Evolutionary conservation across 2,329 filamentous ascomycete species (phyloP).

Genomic region (Monilinia fructicola): DNA sequence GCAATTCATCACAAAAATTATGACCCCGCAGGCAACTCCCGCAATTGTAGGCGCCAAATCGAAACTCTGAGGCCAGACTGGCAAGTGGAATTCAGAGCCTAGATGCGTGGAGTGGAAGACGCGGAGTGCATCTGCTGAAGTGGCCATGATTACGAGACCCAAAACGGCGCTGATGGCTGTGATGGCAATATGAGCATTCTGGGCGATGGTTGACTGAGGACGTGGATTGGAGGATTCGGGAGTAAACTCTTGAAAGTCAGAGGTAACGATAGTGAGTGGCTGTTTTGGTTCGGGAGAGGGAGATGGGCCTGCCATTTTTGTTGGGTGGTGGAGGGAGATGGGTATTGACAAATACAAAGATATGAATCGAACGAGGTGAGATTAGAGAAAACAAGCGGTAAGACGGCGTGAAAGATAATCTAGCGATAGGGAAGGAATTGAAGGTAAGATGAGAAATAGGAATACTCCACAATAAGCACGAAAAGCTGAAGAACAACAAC

Average conservation of each 20-base stretch:
- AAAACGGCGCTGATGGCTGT: constrained; percentile 52
- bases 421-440: neutral
- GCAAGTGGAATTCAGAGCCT: constrained; percentile 49
- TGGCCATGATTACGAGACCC: constrained; percentile 53
- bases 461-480: constrained; percentile 13
- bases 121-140: constrained; percentile 54
- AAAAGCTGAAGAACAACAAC: constrained; percentile 11
- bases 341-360: neutral
- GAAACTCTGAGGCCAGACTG: constrained; percentile 59
- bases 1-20: constrained; percentile 51
- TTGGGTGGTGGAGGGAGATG: neutral
- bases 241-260: constrained; percentile 15
- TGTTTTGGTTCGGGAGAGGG: constrained; percentile 17
- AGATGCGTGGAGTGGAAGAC: constrained; percentile 57
- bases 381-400: neutral
- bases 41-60: constrained; percentile 57
- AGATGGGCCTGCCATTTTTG: constrained; percentile 20
- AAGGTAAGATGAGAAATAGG: neutral
- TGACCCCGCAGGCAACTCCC: constrained; percentile 51
- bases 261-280: constrained; percentile 2
- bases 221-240: constrained; percentile 20
- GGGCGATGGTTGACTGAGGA: constrained; percentile 43
- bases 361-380: neutral
- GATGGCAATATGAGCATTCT: constrained; percentile 46
- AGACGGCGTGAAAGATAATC: neutral